Base-by-base conservation (phyloP, 139 green algal species). In the Auxenochlorella pyrenoidosa region DNA sequence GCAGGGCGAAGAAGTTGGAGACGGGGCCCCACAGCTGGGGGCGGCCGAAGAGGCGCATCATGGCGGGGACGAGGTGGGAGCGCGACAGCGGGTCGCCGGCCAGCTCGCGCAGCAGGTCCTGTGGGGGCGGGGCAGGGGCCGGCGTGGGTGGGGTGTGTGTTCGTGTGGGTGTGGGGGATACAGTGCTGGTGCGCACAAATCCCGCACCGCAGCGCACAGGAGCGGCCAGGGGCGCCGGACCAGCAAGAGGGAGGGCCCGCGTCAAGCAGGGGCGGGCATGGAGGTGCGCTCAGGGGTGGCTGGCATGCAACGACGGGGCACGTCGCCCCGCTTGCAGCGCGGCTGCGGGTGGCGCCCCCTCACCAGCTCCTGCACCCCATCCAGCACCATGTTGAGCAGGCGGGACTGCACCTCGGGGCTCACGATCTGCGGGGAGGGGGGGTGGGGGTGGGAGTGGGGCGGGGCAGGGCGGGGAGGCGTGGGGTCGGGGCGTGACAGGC, bases 321-420 rank as follows among this genome's bases (percentile, higher is more conserved):
- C n/a, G n/a, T n/a, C n/a, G n/a, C n/a, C n/a, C n/a, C n/a, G n/a
- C n/a, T n/a, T n/a, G n/a, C n/a, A n/a, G n/a, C n/a, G n/a, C n/a
- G n/a, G n/a, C n/a, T n/a, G n/a, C n/a, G n/a, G n/a, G n/a, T n/a
- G n/a, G n/a, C n/a, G n/a, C n/a, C n/a, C 75, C 32, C 80, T 70
- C 80, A 85, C 80, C 80, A 85, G 80, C 63, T 85, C 80, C 60
- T 75, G 66, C 8, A 75, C 43, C 1, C 38, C 80, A 22, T 85
- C 80, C 28, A 85, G 80, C 80, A 85, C 80, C 80, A 85, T 85
- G 63, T 76, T 26, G 26, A 76, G 40, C 80, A 85, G 80, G 58
- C 80, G 59, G 28, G 60, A 40, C 80, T 85, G 80, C 28, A 85
- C 80, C 80, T 85, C 80, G 40, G 80, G 80, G 41, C 63, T 85